Conservation (phyloP, 2,329 filamentous ascomycete genomes). For the Penicillium griseofulvum region DNA sequence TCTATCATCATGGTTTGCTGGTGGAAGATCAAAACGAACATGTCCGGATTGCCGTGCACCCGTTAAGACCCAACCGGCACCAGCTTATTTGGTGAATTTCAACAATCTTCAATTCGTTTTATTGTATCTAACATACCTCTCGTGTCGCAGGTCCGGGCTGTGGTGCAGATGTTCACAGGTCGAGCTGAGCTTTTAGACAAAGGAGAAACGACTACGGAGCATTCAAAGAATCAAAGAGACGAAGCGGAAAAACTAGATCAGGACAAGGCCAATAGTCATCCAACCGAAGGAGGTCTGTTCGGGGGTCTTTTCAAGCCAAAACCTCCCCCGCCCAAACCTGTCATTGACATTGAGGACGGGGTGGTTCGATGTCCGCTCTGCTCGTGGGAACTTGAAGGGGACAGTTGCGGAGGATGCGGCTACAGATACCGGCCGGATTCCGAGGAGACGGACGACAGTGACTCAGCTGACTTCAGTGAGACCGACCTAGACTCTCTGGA, state of each 20-base stretch:
- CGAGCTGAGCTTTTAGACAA: slow-evolving; percentile 60
- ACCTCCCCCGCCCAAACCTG: slow-evolving; percentile 35
- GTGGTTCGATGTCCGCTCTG: slow-evolving; percentile 63
- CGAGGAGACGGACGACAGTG: slow-evolving; percentile 43
- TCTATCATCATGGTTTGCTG: slow-evolving; percentile 55
- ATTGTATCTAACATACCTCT: slow-evolving; percentile 9
- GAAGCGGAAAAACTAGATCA: slow-evolving; percentile 59
- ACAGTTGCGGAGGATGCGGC: slow-evolving; percentile 54
- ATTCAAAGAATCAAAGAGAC: slow-evolving; percentile 56
- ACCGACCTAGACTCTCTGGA: slow-evolving; percentile 36
- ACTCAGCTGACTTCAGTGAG: slow-evolving; percentile 45
- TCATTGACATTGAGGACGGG: slow-evolving; percentile 59
- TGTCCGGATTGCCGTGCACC: slow-evolving; percentile 66
- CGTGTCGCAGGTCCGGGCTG: slow-evolving; percentile 56
- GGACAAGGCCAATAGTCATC: slow-evolving; percentile 56
- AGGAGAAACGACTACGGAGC: slow-evolving; percentile 63
- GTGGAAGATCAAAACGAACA: slow-evolving; percentile 58
- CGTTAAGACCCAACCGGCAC: slow-evolving; percentile 59
- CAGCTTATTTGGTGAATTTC: slow-evolving; percentile 59
- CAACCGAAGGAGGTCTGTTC: slow-evolving; percentile 58
- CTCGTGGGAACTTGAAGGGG: slow-evolving; percentile 61
- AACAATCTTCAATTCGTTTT: not conserved
- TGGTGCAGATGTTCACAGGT: slow-evolving; percentile 62
- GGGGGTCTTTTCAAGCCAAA: slow-evolving; percentile 55
- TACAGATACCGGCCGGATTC: slow-evolving; percentile 47